Evolutionary conservation across 108 stramenopile species (phyloP), one percentile per base, ranked within the genome.

Genomic region (Parietichytrium sp.): DNA sequence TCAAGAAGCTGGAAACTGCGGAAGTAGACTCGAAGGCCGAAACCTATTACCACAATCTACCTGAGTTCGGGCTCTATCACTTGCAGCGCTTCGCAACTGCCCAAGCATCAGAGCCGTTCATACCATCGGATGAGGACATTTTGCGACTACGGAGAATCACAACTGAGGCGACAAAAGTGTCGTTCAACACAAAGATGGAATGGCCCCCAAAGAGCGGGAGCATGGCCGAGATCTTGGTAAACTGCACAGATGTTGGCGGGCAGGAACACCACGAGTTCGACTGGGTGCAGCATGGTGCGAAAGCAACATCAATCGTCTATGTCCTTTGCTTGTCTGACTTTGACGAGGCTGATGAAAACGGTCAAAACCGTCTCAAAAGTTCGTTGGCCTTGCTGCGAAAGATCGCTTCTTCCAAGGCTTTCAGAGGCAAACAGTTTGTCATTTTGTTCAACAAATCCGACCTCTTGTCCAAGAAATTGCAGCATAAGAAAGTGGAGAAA

Each of bases 231-330:
- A 18, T 72, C 15, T 38, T 38, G 8, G 55, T 72, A 4, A 30
- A 72, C 13, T 72, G 55, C 55, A 18, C 18, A 16, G 55, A 72
- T 23, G 55, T 72, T 4, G 55, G 55, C 4, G 55, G 55, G 15
- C 55, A 72, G 55, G 16, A n/a, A n/a, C 55, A 72, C 4, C 55
- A 72, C 38, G 55, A 72, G 55, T 72, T 16, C 38, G 55, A 72
- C 38, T 72, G 55, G 55, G 55, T 18, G 7, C 55, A 72, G 18
- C 29, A 31, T 18, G 55, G 55, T 42, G 20, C 33, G 6, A 23
- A 2, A 12, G 55, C 18, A 18, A 72, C 55, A 23, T 30, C 55
- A 15, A 38, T 72, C 4, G 20, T 72, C 7, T 72, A 31, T 18
- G 55, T 72, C 30, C 33, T 72, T 30, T 72, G 55, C 18, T 38